These are phyloP conservation scores for Asclepias syriaca DNA, from an alignment of 257 asterid genomes.

Conservation along the genomic window DNA sequence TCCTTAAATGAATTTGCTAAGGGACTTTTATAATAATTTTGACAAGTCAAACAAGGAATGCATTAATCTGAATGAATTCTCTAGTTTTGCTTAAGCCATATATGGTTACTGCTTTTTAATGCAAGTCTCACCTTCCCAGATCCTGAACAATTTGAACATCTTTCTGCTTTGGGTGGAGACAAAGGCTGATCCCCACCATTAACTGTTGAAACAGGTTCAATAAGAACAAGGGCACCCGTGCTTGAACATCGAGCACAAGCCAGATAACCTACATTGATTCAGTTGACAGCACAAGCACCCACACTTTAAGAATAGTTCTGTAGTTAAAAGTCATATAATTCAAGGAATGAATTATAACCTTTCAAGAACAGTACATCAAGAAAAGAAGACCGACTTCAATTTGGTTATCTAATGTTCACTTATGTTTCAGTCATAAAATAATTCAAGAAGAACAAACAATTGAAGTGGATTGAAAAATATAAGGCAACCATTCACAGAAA, in stretches of 20 bases:
- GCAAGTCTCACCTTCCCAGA: slow-evolving; percentile 69
- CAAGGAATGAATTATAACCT: not conserved
- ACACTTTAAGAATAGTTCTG: too few species aligned
- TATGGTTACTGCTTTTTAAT: not conserved
- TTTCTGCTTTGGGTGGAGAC: slow-evolving; percentile 68
- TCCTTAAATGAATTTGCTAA: not conserved
- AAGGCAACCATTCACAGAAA: not conserved
- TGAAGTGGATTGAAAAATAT: not conserved
- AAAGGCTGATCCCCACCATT: slow-evolving; percentile 47
- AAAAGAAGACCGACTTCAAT: not conserved
- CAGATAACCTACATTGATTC: slow-evolving; percentile 63
- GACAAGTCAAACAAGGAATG: not conserved
- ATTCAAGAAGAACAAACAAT: not conserved
- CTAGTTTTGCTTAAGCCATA: not conserved
- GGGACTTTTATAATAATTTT: not conserved
- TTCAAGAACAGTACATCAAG: not conserved
- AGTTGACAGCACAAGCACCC: not conserved
- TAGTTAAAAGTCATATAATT: not conserved
- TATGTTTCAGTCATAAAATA: not conserved
- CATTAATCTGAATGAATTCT: not conserved
- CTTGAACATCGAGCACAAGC: slow-evolving; percentile 95
- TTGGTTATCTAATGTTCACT: not conserved
- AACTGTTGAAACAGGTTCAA: slow-evolving; percentile 59
- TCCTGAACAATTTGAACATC: slow-evolving; percentile 89
- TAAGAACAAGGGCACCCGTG: slow-evolving; percentile 74